These are phyloP conservation scores for Penicillium fuscoglaucum DNA, from an alignment of 2,329 filamentous ascomycete species.

Conservation along the genomic window DNA sequence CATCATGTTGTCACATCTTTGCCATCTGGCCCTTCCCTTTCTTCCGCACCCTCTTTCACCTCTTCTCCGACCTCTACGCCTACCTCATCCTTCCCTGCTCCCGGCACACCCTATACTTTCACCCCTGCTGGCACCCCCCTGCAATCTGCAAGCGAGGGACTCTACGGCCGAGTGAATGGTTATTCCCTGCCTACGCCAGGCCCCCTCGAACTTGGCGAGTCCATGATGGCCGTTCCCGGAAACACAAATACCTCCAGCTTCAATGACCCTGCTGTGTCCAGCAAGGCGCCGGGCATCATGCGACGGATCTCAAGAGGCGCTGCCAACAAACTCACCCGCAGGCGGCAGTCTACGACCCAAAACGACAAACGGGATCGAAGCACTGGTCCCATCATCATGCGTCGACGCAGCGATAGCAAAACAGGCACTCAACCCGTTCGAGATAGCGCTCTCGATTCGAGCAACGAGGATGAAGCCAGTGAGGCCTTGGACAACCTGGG, in stretches of 20 bases:
- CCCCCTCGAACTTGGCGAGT: conserved; percentile 70
- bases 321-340: conserved; percentile 65
- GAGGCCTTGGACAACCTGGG: conserved; percentile 49
- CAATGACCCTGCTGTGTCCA: conserved; percentile 58
- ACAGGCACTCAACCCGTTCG: conserved; percentile 61
- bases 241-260: conserved; percentile 53
- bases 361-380: conserved; percentile 81
- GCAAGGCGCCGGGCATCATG: conserved; percentile 67
- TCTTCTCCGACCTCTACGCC: conserved; percentile 34
- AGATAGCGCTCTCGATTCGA: conserved; percentile 46
- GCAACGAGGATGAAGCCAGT: conserved; percentile 43
- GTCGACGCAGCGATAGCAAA: conserved; percentile 86
- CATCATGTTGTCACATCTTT: conserved; percentile 40
- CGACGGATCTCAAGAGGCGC: conserved; percentile 82
- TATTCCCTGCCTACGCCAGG: conserved; percentile 43
- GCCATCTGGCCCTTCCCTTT: conserved; percentile 27
- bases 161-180: conserved; percentile 32
- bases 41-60: conserved; percentile 32
- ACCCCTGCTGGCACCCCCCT: conserved; percentile 39
- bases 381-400: conserved; percentile 82
- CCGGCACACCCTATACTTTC: conserved; percentile 35
- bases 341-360: conserved; percentile 75
- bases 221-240: conserved; percentile 56
- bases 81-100: conserved; percentile 30
- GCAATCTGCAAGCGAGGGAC: conserved; percentile 36